A percentile compares a stretch with the other conserved stretches of the same genome.
These are phyloP conservation scores for Arachis monticola DNA, from an alignment of 331 rosid species.

Conservation along the genomic window DNA sequence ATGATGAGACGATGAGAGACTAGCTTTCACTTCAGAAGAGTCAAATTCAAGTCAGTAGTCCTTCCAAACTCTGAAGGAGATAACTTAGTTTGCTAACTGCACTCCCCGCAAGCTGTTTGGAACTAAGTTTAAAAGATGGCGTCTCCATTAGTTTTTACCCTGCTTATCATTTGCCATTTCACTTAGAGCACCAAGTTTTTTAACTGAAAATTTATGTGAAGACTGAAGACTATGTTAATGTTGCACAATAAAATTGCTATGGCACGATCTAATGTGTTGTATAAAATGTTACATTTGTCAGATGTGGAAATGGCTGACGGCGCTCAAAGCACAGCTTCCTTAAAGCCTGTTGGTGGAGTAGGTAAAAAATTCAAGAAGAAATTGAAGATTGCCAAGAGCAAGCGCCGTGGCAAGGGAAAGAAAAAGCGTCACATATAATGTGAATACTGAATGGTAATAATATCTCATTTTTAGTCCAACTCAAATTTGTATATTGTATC, in stretches of 20 bases:
- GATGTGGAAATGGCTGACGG: constrained; percentile 73
- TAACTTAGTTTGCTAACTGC: neutral
- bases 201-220: neutral
- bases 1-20: neutral
- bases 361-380: constrained; percentile 75
- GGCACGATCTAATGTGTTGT: constrained; percentile 3
- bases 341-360: constrained; percentile 73
- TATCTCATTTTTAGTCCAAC: constrained; percentile 4
- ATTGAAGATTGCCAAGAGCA: constrained; percentile 77
- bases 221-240: neutral
- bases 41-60: neutral
- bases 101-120: neutral
- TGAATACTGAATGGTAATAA: constrained; percentile 35
- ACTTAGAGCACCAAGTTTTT: constrained; percentile 8
- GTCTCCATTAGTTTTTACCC: neutral
- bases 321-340: constrained; percentile 43
- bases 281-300: constrained; percentile 32
- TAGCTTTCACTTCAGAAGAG: too few species aligned
- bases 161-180: neutral
- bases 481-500: neutral
- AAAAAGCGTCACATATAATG: constrained; percentile 63
- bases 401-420: constrained; percentile 74
- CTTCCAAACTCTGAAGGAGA: neutral
- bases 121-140: neutral
- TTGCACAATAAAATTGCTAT: neutral